Evolutionary conservation across 345 rosid species (phyloP), one percentile per base, ranked within the genome.

Genomic region (Corchorus olitorius): DNA sequence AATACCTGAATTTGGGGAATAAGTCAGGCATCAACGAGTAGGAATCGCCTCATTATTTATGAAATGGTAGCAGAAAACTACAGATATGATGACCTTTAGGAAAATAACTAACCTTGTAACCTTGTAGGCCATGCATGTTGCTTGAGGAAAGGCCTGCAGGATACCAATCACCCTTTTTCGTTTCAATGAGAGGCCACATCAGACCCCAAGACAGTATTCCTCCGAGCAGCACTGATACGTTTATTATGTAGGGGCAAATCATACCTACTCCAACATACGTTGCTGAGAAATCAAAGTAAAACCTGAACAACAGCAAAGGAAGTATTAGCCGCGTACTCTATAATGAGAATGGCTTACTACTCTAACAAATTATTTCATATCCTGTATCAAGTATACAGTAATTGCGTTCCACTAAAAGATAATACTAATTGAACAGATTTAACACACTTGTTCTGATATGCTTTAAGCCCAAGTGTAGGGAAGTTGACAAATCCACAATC

Each of bases 181-280:
- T 77, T 69, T 83, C 90, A 52, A 93, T 93, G 41, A 93, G 87
- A 81, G 98, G 98, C 94, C 96, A 93, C 91, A 91, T 90, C 22
- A 93, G 39, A 34, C 93, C 96, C 96, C 96, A 93, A 34, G 98
- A 93, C 55, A 93, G 87, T 10, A 91, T 81, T 50, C 90, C 96
- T 60, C 98, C 94, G 60, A 91, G 68, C 46, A 93, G 85, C 58
- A 89, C 73, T 8, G 96, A 93, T 59, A 91, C 14, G 83, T 93
- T 91, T 37, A 93, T 73, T 48, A 93, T 82, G 82, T 91, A 89
- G 49, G 93, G 94, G 65, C 96, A 93, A 61, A 92, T 92, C 98
- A 94, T 94, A 75, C 98, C 98, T 2, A 90, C 97, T 69, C 98
- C 97, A 65, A 94, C 90, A 48, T 92, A 94, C 41, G 91, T 90